Percentiles rank a stretch among this genome's conserved stretches.
Conservation (phyloP, 2,329 filamentous ascomycete genomes). For the Aspergillus pseudonomiae region DNA sequence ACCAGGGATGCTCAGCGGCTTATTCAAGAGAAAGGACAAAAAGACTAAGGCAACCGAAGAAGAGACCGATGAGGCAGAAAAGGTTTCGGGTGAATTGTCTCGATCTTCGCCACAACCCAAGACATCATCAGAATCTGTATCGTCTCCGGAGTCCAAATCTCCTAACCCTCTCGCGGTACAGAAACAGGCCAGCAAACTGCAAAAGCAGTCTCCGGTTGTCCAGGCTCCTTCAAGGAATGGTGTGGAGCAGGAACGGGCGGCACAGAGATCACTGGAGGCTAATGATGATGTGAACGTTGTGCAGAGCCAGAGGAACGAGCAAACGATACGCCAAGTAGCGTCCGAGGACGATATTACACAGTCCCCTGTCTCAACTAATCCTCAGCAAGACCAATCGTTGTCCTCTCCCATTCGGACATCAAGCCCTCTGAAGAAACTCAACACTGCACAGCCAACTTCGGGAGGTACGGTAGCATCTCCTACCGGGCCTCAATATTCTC, state of each 20-base stretch:
- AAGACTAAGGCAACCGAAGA: conserved; percentile 55
- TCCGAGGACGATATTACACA: conserved; percentile 31
- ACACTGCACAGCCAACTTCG: conserved; percentile 21
- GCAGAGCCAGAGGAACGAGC: conserved; percentile 26
- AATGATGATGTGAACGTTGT: conserved; percentile 17
- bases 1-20: conserved; percentile 69
- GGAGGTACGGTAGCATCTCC: conserved; percentile 25
- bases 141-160: conserved; percentile 38
- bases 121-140: conserved; percentile 47
- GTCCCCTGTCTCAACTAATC: conserved; percentile 22
- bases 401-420: conserved; percentile 24
- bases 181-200: conserved; percentile 67
- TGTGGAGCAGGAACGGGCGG: conserved; percentile 25
- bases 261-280: conserved; percentile 5
- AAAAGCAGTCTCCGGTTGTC: conserved; percentile 64
- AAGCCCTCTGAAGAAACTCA: conserved; percentile 30
- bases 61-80: conserved; percentile 56
- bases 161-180: conserved; percentile 48
- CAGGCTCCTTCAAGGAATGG: conserved; percentile 41
- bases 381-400: conserved; percentile 24
- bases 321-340: conserved; percentile 40
- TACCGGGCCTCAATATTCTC: conserved; percentile 21
- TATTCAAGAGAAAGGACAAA: conserved; percentile 69
- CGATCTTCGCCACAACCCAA: conserved; percentile 50
- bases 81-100: conserved; percentile 62